Percentiles rank a stretch among this genome's conserved stretches.
phyloP scores from a whole-genome alignment of 768 basidiomycete species.

The Tremella mesenterica region DNA sequence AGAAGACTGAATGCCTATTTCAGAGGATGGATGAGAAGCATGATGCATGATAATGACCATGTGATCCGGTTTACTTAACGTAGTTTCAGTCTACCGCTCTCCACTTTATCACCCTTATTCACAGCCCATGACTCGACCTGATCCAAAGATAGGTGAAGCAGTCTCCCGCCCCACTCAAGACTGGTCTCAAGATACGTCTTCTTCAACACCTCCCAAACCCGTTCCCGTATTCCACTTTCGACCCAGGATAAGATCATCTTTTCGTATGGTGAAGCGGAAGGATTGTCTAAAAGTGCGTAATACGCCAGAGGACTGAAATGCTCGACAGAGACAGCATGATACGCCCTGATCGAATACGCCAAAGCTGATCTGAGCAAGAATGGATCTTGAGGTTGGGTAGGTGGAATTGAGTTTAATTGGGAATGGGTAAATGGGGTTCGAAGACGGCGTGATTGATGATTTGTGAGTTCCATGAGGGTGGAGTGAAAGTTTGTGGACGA shows the following conservation, averaged over 20 bases:
- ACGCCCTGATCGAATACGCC: background rate
- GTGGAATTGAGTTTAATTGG: background rate
- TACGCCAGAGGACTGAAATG: slow-evolving; percentile 22
- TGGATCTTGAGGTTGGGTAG: background rate
- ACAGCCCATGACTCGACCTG: slow-evolving; percentile 8
- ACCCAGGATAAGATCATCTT: slow-evolving; percentile 23
- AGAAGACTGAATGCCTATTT: no score
- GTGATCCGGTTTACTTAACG: slow-evolving; percentile 9
- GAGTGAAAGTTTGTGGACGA: slow-evolving; percentile 5
- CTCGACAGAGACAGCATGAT: slow-evolving; percentile 7
- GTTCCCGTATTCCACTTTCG: slow-evolving; percentile 15
- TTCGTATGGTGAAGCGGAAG: slow-evolving; percentile 8
- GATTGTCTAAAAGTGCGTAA: slow-evolving; percentile 9
- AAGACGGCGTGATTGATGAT: background rate
- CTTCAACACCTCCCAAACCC: slow-evolving; percentile 27
- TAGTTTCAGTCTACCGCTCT: slow-evolving; percentile 14
- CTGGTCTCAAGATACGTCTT: slow-evolving; percentile 20
- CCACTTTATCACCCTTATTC: slow-evolving; percentile 13
- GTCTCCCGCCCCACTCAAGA: slow-evolving; percentile 7
- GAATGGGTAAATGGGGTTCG: slow-evolving; percentile 3
- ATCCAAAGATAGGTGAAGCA: background rate
- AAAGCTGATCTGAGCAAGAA: slow-evolving; percentile 4
- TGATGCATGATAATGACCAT: no score
- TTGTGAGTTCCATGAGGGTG: slow-evolving; percentile 9
- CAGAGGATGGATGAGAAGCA: no score